Percentiles rank a stretch among this genome's conserved stretches.
phyloP scores from a whole-genome alignment of 352 stramenopile species.

The Saprolegnia diclina region DNA sequence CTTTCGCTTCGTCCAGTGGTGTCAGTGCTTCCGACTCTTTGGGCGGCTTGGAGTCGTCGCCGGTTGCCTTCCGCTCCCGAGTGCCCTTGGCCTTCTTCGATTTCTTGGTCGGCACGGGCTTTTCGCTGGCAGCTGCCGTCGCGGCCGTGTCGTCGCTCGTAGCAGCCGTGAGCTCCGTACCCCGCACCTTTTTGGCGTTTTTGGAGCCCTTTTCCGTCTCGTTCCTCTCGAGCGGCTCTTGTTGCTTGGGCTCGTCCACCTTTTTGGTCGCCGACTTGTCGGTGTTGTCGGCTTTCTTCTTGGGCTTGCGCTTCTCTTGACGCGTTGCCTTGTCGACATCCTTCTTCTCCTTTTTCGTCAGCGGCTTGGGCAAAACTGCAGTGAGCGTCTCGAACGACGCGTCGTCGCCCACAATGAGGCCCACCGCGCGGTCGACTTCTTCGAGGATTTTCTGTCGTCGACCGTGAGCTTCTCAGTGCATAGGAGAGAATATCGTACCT shows the following conservation, averaged over 20 bases:
- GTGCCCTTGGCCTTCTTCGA: no score
- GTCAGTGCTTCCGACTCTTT: no score
- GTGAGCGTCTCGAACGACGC: not conserved
- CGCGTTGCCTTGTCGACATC: not conserved
- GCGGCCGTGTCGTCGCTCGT: no score
- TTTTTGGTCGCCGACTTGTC: not conserved
- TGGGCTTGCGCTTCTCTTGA: conserved; percentile 2
- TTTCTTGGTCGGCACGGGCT: no score
- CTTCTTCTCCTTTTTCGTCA: conserved; percentile 9
- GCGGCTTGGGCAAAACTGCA: not conserved
- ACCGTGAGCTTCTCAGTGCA: not conserved
- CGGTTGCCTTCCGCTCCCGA: no score
- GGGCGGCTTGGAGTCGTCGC: no score
- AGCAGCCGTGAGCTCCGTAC: no score
- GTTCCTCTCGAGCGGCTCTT: no score
- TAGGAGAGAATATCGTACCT: not conserved
- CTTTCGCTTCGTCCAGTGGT: no score
- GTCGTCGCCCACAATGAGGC: conserved; percentile 36
- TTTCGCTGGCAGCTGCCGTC: no score
- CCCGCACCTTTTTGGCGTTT: no score
- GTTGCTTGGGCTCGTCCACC: not conserved
- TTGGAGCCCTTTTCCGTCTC: no score
- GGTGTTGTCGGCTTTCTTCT: conserved; percentile 10
- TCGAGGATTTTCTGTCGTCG: conserved; percentile 42
- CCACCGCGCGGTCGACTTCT: conserved; percentile 55